These are phyloP conservation scores for Ophidiomyces ophidiicola DNA, from an alignment of 2,329 filamentous ascomycete species.

Conservation along the genomic window DNA sequence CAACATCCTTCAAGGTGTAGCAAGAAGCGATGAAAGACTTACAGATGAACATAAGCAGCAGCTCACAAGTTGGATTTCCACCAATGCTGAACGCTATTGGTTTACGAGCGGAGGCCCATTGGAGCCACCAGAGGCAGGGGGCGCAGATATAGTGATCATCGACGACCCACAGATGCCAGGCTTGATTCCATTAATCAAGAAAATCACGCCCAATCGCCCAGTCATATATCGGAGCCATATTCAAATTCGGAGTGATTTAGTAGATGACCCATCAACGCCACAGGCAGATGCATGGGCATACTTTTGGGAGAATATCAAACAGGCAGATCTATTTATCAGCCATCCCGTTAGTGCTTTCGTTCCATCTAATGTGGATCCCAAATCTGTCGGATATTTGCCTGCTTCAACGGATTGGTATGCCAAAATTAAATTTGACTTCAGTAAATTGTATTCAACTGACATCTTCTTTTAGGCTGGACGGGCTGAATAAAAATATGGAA, in stretches of 20 bases:
- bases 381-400: conserved; percentile 62
- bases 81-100: conserved; percentile 68
- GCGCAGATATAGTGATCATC: conserved; percentile 64
- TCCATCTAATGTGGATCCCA: conserved; percentile 51
- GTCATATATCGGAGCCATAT: conserved; percentile 75
- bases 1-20: conserved; percentile 76
- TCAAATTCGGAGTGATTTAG: conserved; percentile 64
- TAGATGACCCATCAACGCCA: conserved; percentile 49
- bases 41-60: conserved; percentile 47
- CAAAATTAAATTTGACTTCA: conserved; percentile 19
- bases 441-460: neutral
- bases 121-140: conserved; percentile 51
- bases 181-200: conserved; percentile 63
- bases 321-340: conserved; percentile 67
- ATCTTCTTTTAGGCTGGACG: conserved; percentile 49
- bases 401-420: conserved; percentile 69
- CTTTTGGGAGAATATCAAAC: conserved; percentile 58
- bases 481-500: conserved; percentile 62
- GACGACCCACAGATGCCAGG: conserved; percentile 79
- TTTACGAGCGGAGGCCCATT: conserved; percentile 55
- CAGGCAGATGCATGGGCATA: conserved; percentile 64
- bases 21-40: conserved; percentile 52
- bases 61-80: conserved; percentile 59
- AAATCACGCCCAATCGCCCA: conserved; percentile 56
- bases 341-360: conserved; percentile 69